phyloP scores from a whole-genome alignment of 2,329 filamentous ascomycete species.

The Paraconiothyrium sp. region DNA sequence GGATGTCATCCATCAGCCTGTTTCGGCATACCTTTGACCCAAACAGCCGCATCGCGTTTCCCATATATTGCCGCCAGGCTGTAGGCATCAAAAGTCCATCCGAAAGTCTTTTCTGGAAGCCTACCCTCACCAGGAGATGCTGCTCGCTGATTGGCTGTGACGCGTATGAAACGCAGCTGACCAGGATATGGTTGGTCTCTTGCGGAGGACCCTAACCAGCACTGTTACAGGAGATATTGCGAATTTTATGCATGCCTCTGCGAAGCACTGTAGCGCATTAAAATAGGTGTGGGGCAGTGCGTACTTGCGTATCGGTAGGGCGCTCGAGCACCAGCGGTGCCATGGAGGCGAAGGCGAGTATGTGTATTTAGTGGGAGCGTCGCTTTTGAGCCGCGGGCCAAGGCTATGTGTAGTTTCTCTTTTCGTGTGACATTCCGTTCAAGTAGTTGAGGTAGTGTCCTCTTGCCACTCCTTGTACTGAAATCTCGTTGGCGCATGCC shows the following conservation, averaged over 20 bases:
- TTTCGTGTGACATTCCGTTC: not conserved
- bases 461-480: slow-evolving; percentile 14
- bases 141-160: slow-evolving; percentile 16
- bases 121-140: not conserved
- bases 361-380: slow-evolving; percentile 16
- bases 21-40: not conserved
- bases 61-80: slow-evolving; percentile 16
- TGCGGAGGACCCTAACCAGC: slow-evolving; percentile 14
- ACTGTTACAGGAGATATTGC: slow-evolving; percentile 25
- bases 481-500: slow-evolving; percentile 4
- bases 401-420: not conserved
- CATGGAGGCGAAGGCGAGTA: not conserved
- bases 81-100: not conserved
- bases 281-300: slow-evolving; percentile 17
- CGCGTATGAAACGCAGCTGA: slow-evolving; percentile 22
- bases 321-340: not conserved
- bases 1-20: not conserved
- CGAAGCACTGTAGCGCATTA: slow-evolving; percentile 5
- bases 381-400: not conserved
- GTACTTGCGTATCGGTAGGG: slow-evolving; percentile 13
- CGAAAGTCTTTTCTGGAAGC: not conserved
- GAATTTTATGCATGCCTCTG: slow-evolving; percentile 25
- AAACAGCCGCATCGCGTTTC: slow-evolving; percentile 15
- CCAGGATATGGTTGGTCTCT: slow-evolving; percentile 22
- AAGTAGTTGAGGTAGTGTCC: not conserved